A percentile compares a stretch with the other conserved stretches of the same genome.
Conservation (phyloP, 495 filamentous ascomycete species). For the Annulohypoxylon bovei region DNA sequence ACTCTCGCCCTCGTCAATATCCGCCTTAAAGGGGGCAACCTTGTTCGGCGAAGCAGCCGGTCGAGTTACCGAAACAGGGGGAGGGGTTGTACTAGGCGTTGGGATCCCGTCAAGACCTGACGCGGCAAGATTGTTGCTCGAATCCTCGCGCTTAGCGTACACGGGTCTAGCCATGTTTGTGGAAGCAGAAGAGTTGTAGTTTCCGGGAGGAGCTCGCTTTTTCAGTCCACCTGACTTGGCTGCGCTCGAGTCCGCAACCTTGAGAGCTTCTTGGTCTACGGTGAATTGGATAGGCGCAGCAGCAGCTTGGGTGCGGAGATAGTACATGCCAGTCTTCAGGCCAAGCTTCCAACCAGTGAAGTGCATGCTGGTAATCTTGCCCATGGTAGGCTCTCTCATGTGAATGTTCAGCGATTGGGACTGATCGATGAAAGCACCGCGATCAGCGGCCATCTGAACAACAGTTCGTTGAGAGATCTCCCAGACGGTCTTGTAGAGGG, state of each 20-base stretch:
- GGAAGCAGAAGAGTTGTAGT: conserved; percentile 59
- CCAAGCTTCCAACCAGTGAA: conserved; percentile 99
- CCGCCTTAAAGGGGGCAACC: conserved; percentile 70
- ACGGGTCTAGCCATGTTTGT: conserved; percentile 53
- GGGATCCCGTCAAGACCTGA: conserved; percentile 64
- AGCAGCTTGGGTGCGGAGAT: conserved; percentile 96
- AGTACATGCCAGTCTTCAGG: conserved; percentile 99
- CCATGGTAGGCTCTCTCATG: conserved; percentile 98
- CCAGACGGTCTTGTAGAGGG: conserved; percentile 99
- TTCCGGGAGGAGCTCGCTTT: conserved; percentile 71
- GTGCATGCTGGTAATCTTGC: conserved; percentile 99
- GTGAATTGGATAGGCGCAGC: conserved; percentile 98
- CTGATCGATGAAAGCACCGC: conserved; percentile 98
- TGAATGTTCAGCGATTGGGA: conserved; percentile 99
- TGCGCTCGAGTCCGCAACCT: conserved; percentile 85
- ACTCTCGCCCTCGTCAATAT: conserved; percentile 74
- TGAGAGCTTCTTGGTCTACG: conserved; percentile 95
- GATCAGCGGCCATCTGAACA: conserved; percentile 97
- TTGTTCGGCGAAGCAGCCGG: conserved; percentile 58
- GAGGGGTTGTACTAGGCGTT: conserved; percentile 69
- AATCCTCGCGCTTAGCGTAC: conserved; percentile 54
- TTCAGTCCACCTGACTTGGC: conserved; percentile 67
- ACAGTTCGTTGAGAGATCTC: conserved; percentile 97
- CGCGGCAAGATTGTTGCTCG: conserved; percentile 36
- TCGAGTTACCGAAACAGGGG: conserved; percentile 56